A percentile compares a stretch with the other conserved stretches of the same genome.
These are phyloP conservation scores for Bromus sterilis DNA, from an alignment of 176 grass and related monocot species.

Conservation along the genomic window DNA sequence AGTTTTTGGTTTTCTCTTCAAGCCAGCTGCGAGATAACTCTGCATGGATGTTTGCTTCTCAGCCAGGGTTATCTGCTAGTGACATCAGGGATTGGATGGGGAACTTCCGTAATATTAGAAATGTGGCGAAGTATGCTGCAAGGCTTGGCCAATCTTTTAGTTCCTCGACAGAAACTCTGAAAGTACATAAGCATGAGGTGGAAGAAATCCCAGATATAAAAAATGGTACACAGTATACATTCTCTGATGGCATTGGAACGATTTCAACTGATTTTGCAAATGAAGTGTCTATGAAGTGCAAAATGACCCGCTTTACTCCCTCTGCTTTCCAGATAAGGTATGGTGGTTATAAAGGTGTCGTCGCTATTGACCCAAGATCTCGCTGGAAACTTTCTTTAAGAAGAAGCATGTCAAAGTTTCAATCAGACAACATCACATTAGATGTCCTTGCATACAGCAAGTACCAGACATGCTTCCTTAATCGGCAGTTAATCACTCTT, in stretches of 20 bases:
- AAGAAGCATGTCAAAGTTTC: conserved; percentile 80
- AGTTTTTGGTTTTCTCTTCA: conserved; percentile 94
- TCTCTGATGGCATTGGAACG: conserved; percentile 93
- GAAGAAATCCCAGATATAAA: conserved; percentile 61
- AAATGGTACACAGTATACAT: conserved; percentile 45
- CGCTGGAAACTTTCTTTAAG: conserved; percentile 70
- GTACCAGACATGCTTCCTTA: conserved; percentile 73
- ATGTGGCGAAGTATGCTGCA: conserved; percentile 95
- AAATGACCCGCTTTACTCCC: conserved; percentile 52
- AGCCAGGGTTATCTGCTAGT: conserved; percentile 34
- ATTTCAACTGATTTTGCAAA: conserved; percentile 73
- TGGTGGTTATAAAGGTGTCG: conserved; percentile 87
- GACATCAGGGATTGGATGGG: conserved; percentile 86
- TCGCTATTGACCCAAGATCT: conserved; percentile 65
- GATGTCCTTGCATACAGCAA: conserved; percentile 95
- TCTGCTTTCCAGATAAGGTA: conserved; percentile 95
- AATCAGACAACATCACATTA: conserved; percentile 61
- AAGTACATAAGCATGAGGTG: conserved; percentile 42
- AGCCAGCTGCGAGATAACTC: conserved; percentile 92
- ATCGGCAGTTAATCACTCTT: conserved; percentile 81
- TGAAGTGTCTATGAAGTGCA: conserved; percentile 65
- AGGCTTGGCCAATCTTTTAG: conserved; percentile 89
- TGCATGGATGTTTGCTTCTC: conserved; percentile 89
- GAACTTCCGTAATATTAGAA: conserved; percentile 60
- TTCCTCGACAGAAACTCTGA: conserved; percentile 77